Base-by-base conservation (phyloP, 1,284 basidiomycete species). In the Austropuccinia psidii region DNA sequence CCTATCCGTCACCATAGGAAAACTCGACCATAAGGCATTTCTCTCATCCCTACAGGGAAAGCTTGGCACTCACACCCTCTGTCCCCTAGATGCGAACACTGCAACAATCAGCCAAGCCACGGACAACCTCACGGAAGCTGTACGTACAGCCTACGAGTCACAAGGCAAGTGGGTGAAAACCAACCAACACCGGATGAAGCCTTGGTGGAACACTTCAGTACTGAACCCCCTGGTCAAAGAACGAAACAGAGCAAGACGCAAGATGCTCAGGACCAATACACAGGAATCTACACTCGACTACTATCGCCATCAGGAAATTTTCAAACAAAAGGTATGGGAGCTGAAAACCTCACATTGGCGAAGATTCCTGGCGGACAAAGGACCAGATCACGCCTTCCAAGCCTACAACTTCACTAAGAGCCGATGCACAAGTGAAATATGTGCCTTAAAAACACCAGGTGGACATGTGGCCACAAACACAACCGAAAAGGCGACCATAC, bases 251-350 rank as follows among this genome's bases (percentile, higher is more conserved):
- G 50, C 65, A 2, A 31, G 35, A 2, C 4, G 37, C 2, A 54
- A 50, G 65, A 67, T 67, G 65, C 13, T 54, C n/a, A 33, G 35
- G 2, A n/a, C 33, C n/a, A 67, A 67, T 15, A 15, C 39, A 9
- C 21, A 33, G 7, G 65, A 67, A 11, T 47, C 65, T 1, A 4
- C 15, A 17, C 21, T 39, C 0, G 52, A 35, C 24, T 55, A 67
- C 13, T 29, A 15, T 35, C n/a, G 33, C 2, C 55, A 50, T 47
- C 65, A 67, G 31, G 37, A 33, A 4, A 17, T 21, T 9, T 67
- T 67, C 37, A 67, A 67, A 55, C 37, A 11, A 1, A 52, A 55
- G 11, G 65, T 67, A n/a, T 33, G 31, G 24, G 52, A 54, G n/a
- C 19, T 55, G 3, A 67, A 67, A 29, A 17, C 39, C 1, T 21